Evolutionary conservation across 192 early-diverging fungal species (phyloP).

Genomic region (Backusella morwellensis): DNA sequence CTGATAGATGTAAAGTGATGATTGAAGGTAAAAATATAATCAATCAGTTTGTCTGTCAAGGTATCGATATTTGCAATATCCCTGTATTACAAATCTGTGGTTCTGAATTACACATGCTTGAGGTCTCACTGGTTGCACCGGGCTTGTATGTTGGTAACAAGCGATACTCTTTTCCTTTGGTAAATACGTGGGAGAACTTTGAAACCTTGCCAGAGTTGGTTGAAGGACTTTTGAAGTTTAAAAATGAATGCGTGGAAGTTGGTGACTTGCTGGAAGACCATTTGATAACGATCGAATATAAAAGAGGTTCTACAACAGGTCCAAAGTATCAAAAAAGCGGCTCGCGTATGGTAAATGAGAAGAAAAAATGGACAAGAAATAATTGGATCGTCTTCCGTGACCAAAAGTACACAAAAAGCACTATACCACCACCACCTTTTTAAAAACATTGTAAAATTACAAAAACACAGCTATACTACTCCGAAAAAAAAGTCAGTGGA

Average conservation of each 20-base stretch:
- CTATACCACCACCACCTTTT: too few relatives aligned
- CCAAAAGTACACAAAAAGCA: too few relatives aligned
- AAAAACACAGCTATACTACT: too few relatives aligned
- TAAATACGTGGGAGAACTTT: neutral
- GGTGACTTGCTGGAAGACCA: neutral
- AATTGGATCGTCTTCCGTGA: too few relatives aligned
- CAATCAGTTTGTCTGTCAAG: neutral
- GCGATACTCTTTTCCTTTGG: neutral
- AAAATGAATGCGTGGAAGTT: neutral
- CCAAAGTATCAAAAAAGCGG: neutral
- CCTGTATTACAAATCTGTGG: slow-evolving; percentile 2
- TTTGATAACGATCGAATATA: neutral
- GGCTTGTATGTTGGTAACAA: slow-evolving; percentile 11
- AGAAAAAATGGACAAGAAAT: too few relatives aligned
- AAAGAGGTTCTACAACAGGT: neutral
- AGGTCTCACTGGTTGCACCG: neutral
- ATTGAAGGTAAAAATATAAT: slow-evolving; percentile 5
- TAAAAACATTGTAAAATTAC: too few relatives aligned
- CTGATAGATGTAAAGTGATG: slow-evolving; percentile 9
- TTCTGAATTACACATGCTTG: neutral
- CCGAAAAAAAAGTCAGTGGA: too few relatives aligned
- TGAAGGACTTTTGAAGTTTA: neutral
- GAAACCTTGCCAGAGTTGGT: neutral
- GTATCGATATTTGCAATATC: neutral
- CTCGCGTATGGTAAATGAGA: neutral